A percentile compares a stretch with the other conserved stretches of the same genome.
Conservation (phyloP, 345 rosid species). For the Salix udensis region DNA sequence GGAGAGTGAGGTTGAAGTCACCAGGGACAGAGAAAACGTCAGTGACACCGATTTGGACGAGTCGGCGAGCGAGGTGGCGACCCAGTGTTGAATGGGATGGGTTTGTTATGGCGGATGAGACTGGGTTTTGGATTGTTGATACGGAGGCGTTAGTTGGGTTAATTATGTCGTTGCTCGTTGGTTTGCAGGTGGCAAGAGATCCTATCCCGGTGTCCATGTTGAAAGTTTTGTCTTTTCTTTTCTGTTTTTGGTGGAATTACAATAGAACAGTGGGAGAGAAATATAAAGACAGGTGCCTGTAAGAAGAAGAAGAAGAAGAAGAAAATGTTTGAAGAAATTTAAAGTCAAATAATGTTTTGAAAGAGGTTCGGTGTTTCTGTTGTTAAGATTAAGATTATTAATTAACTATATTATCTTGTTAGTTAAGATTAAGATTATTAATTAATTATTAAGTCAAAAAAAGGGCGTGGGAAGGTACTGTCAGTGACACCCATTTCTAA, state of each 20-base stretch:
- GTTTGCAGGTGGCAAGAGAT: slow-evolving; percentile 40
- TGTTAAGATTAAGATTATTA: too few relatives aligned
- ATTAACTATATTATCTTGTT: too few relatives aligned
- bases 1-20: slow-evolving; percentile 74
- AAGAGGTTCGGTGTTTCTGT: too few relatives aligned
- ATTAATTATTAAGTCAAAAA: too few relatives aligned
- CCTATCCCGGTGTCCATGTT: slow-evolving; percentile 55
- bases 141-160: slow-evolving; percentile 36
- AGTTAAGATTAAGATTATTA: too few relatives aligned
- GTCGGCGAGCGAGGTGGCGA: slow-evolving; percentile 64
- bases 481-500: too few relatives aligned
- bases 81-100: slow-evolving; percentile 53
- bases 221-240: too few relatives aligned
- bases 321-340: background rate
- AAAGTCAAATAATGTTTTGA: too few relatives aligned
- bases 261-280: background rate
- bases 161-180: slow-evolving; percentile 37
- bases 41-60: slow-evolving; percentile 48
- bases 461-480: too few relatives aligned
- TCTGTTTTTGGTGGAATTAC: background rate
- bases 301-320: too few relatives aligned
- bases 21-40: slow-evolving; percentile 75
- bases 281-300: background rate
- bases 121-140: slow-evolving; percentile 31
- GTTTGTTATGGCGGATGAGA: slow-evolving; percentile 21